Conservation (phyloP, 768 basidiomycete genomes). For the Tephrocybe sp. region DNA sequence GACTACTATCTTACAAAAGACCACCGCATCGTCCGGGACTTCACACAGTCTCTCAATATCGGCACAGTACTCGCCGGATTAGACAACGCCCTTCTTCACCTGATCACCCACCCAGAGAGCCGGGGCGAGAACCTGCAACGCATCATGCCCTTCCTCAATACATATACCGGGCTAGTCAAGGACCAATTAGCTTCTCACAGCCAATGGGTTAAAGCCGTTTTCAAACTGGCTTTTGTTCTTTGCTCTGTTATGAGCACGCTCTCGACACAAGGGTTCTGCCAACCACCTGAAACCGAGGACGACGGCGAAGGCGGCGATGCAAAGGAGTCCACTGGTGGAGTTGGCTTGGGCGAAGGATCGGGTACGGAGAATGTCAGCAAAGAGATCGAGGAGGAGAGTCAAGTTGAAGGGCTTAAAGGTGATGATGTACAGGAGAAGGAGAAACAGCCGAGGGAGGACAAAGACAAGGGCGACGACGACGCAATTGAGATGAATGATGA, state of each 20-base stretch:
- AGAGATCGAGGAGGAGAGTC: constrained; percentile 94
- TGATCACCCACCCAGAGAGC: constrained; percentile 35
- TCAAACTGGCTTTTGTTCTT: constrained; percentile 83
- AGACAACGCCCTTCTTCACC: constrained; percentile 32
- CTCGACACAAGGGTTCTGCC: constrained; percentile 89
- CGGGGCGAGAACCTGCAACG: constrained; percentile 39
- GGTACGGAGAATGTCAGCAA: constrained; percentile 89
- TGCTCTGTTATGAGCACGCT: constrained; percentile 73
- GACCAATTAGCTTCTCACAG: constrained; percentile 57
- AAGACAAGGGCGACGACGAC: constrained; percentile 64
- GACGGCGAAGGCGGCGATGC: constrained; percentile 48
- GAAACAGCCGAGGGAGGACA: constrained; percentile 44
- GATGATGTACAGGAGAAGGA: constrained; percentile 51
- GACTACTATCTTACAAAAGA: constrained; percentile 57
- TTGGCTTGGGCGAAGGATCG: constrained; percentile 86
- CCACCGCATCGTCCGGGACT: constrained; percentile 39
- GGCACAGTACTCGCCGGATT: constrained; percentile 41
- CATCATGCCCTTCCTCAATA: constrained; percentile 74
- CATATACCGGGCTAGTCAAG: constrained; percentile 57
- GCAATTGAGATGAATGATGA: constrained; percentile 92
- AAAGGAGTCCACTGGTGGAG: constrained; percentile 61
- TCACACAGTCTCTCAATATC: constrained; percentile 52
- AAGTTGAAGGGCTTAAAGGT: constrained; percentile 89
- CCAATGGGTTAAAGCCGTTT: constrained; percentile 71
- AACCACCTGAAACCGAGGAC: constrained; percentile 74